Evolutionary conservation across 805 yeast species (phyloP), one percentile per base, ranked within the genome.

Genomic region (Debaryomyces castellii): DNA sequence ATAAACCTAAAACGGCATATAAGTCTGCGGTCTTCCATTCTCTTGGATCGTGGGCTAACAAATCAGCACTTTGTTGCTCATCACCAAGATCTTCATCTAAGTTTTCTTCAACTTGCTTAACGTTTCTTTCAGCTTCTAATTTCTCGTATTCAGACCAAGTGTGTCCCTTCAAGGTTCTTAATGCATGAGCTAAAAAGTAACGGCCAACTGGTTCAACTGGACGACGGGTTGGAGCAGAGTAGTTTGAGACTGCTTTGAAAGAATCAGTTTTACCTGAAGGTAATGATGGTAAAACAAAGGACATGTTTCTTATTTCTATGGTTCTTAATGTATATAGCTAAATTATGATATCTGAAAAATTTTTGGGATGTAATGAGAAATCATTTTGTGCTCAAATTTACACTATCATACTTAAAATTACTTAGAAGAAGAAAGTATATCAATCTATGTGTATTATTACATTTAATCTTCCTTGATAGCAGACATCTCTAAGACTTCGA

Each of bases 121-220:
- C 96, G 69, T 88, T 88, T 71, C 82, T 83, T 64, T 85, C 95
- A 50, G 96, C 96, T 78, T 91, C 95, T 55, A 90, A 74, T 67
- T 87, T 85, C 74, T 94, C 99, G 63, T 81, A 94, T 73, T 94
- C 98, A 45, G 97, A 89, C 96, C 97, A 94, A 41, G 98, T 89
- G 74, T 96, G 97, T 67, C 96, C 96, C 73, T 96, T 84, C 58
- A 91, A 77, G 44, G 95, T 81, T 78, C 99, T 87, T 56, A 96
- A 83, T 48, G 98, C 98, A 63, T 94, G 99, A 43, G 97, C 97
- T 58, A 94, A 76, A 75, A 91, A 94, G 65, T 81, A 87, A 51
- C 95, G 92, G 46, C 99, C 99, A 55, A 92, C 97, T 32, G 99
- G 98, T 74, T 94, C 99, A 51, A 91, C 76, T 49, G 92, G 85